Conservation (phyloP, 1,139 yeast species). For the Pichia cactophila region DNA sequence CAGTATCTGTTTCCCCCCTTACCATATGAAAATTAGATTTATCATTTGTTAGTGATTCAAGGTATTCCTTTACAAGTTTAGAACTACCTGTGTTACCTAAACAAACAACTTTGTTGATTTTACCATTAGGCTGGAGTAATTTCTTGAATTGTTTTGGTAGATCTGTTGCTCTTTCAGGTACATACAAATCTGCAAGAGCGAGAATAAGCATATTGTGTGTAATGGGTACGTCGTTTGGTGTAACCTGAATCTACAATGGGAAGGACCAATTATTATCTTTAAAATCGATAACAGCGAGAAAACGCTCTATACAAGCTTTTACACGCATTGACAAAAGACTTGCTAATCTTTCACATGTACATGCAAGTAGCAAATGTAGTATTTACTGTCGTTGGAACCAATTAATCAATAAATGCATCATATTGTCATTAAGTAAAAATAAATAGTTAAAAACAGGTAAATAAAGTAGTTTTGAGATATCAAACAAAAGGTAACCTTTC, state of each 20-base stretch:
- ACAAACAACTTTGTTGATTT: constrained; percentile 77
- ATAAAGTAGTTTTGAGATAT: neutral
- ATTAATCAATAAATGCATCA: neutral
- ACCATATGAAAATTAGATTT: constrained; percentile 48
- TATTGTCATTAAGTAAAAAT: neutral
- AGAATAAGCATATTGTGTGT: constrained; percentile 58
- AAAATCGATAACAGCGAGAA: neutral
- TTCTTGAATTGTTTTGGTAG: constrained; percentile 56
- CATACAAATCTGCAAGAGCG: constrained; percentile 82
- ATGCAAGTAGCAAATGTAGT: neutral
- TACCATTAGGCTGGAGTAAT: constrained; percentile 62
- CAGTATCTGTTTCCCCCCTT: constrained; percentile 68
- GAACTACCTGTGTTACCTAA: constrained; percentile 81
- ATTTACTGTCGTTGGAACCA: neutral
- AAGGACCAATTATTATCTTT: neutral
- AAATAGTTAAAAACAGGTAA: neutral
- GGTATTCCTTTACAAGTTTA: constrained; percentile 51
- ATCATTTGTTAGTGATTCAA: constrained; percentile 62
- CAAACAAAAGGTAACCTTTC: neutral
- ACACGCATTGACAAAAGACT: neutral
- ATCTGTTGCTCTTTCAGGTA: constrained; percentile 76
- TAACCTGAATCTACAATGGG: too few relatives aligned
- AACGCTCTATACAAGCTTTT: too few relatives aligned
- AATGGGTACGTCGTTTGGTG: neutral
- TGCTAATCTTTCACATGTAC: too few relatives aligned